These are phyloP conservation scores for Metschnikowia picachoensis DNA, from an alignment of 805 yeast species.

Conservation along the genomic window DNA sequence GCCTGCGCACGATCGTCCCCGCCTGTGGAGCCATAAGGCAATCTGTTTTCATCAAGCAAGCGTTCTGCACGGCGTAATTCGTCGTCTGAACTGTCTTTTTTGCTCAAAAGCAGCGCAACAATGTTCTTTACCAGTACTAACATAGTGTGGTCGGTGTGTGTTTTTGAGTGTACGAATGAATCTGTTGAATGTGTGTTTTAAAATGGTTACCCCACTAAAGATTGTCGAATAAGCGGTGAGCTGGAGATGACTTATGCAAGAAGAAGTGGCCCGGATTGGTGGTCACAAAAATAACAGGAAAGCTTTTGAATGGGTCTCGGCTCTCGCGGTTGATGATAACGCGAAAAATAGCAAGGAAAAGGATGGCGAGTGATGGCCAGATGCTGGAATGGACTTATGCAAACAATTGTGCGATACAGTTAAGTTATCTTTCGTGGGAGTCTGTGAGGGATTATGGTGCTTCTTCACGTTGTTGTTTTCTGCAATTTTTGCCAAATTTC, in stretches of 20 bases:
- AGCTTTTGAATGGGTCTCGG: background rate
- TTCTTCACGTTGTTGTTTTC: too few relatives aligned
- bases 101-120: slow-evolving; percentile 25
- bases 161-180: background rate
- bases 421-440: too few relatives aligned
- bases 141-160: slow-evolving; percentile 1
- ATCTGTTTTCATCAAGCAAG: slow-evolving; percentile 30
- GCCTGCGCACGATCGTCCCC: slow-evolving; percentile 33
- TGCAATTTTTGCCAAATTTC: too few relatives aligned
- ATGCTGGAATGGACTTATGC: background rate
- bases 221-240: background rate
- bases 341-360: slow-evolving; percentile 8
- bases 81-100: slow-evolving; percentile 19
- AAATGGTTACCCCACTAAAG: background rate
- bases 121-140: slow-evolving; percentile 30
- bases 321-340: background rate
- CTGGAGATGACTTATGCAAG: background rate
- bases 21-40: slow-evolving; percentile 35
- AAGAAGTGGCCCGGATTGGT: background rate
- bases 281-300: background rate
- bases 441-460: too few relatives aligned
- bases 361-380: background rate
- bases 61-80: slow-evolving; percentile 30
- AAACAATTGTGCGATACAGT: background rate
- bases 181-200: background rate